Evolutionary conservation across 2,329 filamentous ascomycete genomes (phyloP).

Genomic region (Cercospora berteroae): DNA sequence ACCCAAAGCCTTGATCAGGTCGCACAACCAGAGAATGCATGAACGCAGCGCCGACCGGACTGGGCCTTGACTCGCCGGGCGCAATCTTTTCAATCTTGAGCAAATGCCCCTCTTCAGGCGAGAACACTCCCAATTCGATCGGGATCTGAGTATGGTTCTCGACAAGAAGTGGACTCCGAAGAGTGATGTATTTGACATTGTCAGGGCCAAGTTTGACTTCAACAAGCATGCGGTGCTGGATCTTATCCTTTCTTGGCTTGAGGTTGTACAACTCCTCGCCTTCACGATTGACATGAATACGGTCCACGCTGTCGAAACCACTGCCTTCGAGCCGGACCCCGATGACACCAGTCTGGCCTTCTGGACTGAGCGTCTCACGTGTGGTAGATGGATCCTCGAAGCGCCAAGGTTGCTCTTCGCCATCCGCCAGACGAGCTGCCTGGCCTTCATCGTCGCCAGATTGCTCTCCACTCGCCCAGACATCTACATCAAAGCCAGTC

Average conservation of each 20-base stretch:
- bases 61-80: slow-evolving; percentile 83
- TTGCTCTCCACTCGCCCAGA: slow-evolving; percentile 72
- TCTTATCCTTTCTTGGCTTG: slow-evolving; percentile 78
- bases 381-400: slow-evolving; percentile 97
- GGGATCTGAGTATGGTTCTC: slow-evolving; percentile 98
- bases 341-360: slow-evolving; percentile 76
- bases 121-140: slow-evolving; percentile 88
- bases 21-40: slow-evolving; percentile 84
- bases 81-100: slow-evolving; percentile 97
- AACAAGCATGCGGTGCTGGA: slow-evolving; percentile 85
- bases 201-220: slow-evolving; percentile 88
- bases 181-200: slow-evolving; percentile 97
- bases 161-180: slow-evolving; percentile 84
- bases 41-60: slow-evolving; percentile 87
- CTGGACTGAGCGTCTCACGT: slow-evolving; percentile 84
- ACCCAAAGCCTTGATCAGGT: slow-evolving; percentile 94
- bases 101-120: slow-evolving; percentile 79
- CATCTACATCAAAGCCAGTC: slow-evolving; percentile 83
- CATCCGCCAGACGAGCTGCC: slow-evolving; percentile 76
- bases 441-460: slow-evolving; percentile 62
- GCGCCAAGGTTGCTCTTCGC: slow-evolving; percentile 88
- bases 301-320: slow-evolving; percentile 85
- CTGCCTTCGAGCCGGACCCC: slow-evolving; percentile 85
- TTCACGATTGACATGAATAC: slow-evolving; percentile 88
- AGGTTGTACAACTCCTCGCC: slow-evolving; percentile 88